Evolutionary conservation across 2,329 filamentous ascomycete genomes (phyloP).

Genomic region (Apiospora sp.): DNA sequence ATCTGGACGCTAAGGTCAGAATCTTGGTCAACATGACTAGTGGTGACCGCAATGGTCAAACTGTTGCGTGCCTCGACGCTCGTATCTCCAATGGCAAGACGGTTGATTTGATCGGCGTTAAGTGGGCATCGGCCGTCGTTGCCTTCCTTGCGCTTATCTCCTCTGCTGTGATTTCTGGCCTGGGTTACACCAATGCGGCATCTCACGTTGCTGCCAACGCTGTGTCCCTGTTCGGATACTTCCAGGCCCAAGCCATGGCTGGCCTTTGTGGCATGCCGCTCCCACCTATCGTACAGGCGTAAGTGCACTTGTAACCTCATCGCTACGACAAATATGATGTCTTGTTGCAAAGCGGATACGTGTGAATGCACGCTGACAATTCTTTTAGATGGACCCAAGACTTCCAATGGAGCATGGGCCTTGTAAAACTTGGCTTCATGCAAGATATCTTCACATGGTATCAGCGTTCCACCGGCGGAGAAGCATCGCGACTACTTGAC

Average conservation of each 20-base stretch:
- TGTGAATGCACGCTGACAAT: background rate
- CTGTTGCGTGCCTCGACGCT: conserved; percentile 87
- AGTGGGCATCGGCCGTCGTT: conserved; percentile 89
- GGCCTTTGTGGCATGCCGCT: conserved; percentile 83
- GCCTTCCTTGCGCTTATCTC: conserved; percentile 83
- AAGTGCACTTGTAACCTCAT: background rate
- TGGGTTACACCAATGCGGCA: conserved; percentile 92
- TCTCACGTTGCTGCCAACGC: conserved; percentile 94
- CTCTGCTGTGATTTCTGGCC: conserved; percentile 86
- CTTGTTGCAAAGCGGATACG: too few species aligned
- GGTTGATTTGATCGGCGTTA: conserved; percentile 86
- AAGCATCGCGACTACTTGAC: conserved; percentile 79
- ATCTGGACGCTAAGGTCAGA: conserved; percentile 85
- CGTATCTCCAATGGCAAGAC: conserved; percentile 90
- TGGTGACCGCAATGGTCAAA: conserved; percentile 46
- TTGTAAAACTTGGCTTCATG: conserved; percentile 81
- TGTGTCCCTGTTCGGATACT: conserved; percentile 92
- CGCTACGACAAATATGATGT: background rate
- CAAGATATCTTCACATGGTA: conserved; percentile 95
- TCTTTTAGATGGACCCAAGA: conserved; percentile 82
- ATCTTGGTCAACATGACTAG: conserved; percentile 80
- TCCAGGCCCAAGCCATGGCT: conserved; percentile 92
- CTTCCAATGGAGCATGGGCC: conserved; percentile 98
- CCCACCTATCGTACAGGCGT: conserved; percentile 83
- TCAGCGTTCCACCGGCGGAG: conserved; percentile 90